Evolutionary conservation across 2,329 filamentous ascomycete genomes (phyloP).

Genomic region (Hypoxylon sp.): DNA sequence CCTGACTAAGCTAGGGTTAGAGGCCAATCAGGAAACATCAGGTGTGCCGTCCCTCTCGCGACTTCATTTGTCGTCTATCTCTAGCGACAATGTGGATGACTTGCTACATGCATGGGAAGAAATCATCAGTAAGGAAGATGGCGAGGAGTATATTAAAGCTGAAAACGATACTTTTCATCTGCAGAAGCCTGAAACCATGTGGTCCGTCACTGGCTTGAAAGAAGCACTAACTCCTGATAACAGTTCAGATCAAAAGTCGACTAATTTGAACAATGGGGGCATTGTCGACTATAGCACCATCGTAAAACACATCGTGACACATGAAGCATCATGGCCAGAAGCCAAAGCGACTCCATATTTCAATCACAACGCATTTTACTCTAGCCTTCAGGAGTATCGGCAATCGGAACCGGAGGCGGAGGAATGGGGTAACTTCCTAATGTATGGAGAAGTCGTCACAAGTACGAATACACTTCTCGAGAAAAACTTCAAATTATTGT

Average conservation of each 20-base stretch:
- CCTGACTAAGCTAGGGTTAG: slow-evolving; percentile 84
- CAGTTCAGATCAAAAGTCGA: slow-evolving; percentile 44
- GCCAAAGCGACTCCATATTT: slow-evolving; percentile 86
- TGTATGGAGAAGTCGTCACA: slow-evolving; percentile 94
- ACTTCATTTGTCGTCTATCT: slow-evolving; percentile 83
- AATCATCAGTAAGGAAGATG: slow-evolving; percentile 75
- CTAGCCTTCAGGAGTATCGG: slow-evolving; percentile 78
- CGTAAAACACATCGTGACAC: slow-evolving; percentile 80
- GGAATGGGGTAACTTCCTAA: slow-evolving; percentile 81
- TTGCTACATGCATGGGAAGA: slow-evolving; percentile 77
- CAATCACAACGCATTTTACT: slow-evolving; percentile 84
- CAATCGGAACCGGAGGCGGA: slow-evolving; percentile 68
- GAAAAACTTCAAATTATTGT: slow-evolving; percentile 85
- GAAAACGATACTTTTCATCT: slow-evolving; percentile 88
- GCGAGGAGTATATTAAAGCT: slow-evolving; percentile 80
- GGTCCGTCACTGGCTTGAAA: slow-evolving; percentile 70
- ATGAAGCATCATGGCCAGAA: slow-evolving; percentile 77
- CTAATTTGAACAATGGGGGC: slow-evolving; percentile 63
- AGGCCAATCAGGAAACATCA: slow-evolving; percentile 77
- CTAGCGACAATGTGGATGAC: slow-evolving; percentile 75
- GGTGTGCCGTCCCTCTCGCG: slow-evolving; percentile 84
- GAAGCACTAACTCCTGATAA: slow-evolving; percentile 65
- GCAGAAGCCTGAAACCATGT: slow-evolving; percentile 74
- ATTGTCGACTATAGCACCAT: slow-evolving; percentile 82
- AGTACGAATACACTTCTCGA: slow-evolving; percentile 95